A percentile compares a stretch with the other conserved stretches of the same genome.
phyloP scores from a whole-genome alignment of 2,329 filamentous ascomycete genomes.

The Alternaria gansuensis region DNA sequence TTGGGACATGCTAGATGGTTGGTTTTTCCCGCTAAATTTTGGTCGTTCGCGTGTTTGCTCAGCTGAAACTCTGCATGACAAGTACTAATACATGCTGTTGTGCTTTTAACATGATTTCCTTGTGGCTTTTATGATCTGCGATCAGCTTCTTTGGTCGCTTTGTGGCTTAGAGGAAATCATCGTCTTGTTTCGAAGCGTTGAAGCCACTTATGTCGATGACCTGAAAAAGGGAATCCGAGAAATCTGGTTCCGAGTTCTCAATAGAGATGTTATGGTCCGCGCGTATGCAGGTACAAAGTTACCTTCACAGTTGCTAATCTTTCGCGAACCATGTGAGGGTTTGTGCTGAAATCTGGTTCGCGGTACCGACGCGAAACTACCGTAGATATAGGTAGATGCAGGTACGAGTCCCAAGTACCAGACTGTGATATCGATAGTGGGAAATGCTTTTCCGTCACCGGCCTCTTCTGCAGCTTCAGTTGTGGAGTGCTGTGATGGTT shows the following conservation, averaged over 20 bases:
- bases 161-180: not conserved
- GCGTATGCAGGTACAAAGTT: constrained; percentile 2
- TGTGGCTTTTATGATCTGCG: not conserved
- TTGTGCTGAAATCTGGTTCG: not conserved
- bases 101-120: not conserved
- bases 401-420: constrained; percentile 2
- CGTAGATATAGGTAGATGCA: not conserved
- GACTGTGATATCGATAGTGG: not conserved
- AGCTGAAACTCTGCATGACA: not conserved
- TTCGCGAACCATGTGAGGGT: not conserved
- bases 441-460: not conserved
- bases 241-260: constrained; percentile 4
- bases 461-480: not conserved
- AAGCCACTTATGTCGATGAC: not conserved
- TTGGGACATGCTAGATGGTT: not conserved
- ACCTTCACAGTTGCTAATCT: not conserved
- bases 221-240: not conserved
- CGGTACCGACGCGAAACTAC: not conserved
- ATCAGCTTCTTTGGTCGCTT: not conserved
- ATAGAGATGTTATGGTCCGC: not conserved
- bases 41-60: not conserved
- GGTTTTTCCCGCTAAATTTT: not conserved
- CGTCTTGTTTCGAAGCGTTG: not conserved
- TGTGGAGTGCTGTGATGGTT: not conserved
- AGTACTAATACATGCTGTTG: not conserved